These are phyloP conservation scores for Hirsutella minnesotensis DNA, from an alignment of 2,329 filamentous ascomycete species.

Conservation along the genomic window DNA sequence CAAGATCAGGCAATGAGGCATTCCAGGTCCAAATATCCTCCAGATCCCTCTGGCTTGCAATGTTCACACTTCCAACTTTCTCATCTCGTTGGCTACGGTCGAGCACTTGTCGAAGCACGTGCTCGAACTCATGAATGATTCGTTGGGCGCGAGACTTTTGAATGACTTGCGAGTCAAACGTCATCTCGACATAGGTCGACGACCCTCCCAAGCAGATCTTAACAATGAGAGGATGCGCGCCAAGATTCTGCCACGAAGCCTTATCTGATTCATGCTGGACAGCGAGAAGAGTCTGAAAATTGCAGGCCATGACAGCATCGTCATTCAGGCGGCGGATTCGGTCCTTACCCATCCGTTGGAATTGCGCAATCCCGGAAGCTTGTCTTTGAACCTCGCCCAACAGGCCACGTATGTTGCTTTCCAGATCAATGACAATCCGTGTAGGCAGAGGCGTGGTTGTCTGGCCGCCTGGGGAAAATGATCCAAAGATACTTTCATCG, in stretches of 20 bases:
- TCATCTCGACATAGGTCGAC: neutral
- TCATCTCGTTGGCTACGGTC: neutral
- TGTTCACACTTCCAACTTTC: neutral
- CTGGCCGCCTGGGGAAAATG: slow-evolving; percentile 9
- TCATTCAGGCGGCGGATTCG: slow-evolving; percentile 12
- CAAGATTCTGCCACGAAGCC: neutral
- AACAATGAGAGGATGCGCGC: slow-evolving; percentile 3
- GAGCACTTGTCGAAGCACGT: slow-evolving; percentile 1
- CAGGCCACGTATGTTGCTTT: slow-evolving; percentile 4
- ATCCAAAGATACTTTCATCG: slow-evolving; percentile 16
- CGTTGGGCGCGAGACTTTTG: neutral
- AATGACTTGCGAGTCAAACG: neutral
- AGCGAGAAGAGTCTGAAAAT: slow-evolving; percentile 8
- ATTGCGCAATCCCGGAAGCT: slow-evolving; percentile 11
- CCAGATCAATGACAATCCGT: slow-evolving; percentile 4
- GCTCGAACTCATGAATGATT: neutral
- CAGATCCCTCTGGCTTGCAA: neutral
- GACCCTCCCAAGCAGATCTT: neutral
- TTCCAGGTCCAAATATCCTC: slow-evolving; percentile 1
- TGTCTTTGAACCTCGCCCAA: slow-evolving; percentile 11
- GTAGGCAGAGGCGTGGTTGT: slow-evolving; percentile 6
- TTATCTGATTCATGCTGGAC: neutral
- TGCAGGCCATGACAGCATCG: slow-evolving; percentile 6
- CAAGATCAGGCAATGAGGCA: neutral
- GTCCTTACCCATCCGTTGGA: slow-evolving; percentile 15